Percentiles rank a stretch among this genome's conserved stretches.
phyloP scores from a whole-genome alignment of 2,329 filamentous ascomycete genomes.

The Aspergillus sp. region DNA sequence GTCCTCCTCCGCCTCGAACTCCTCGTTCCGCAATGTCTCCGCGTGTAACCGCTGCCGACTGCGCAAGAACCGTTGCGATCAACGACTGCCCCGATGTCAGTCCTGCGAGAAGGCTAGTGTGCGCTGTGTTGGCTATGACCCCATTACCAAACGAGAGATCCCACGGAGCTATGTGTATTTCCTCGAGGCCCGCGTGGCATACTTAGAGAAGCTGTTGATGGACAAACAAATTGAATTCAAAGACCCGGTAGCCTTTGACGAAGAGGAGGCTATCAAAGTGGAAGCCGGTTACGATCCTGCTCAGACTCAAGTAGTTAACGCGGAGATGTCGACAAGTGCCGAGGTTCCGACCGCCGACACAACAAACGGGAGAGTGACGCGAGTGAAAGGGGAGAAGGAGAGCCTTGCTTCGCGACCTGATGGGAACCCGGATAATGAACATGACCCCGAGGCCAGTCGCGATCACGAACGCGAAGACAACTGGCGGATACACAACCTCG shows the following conservation, averaged over 20 bases:
- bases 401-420: slow-evolving; percentile 13
- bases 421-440: slow-evolving; percentile 18
- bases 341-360: slow-evolving; percentile 14
- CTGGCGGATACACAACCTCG: slow-evolving; percentile 64
- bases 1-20: slow-evolving; percentile 27
- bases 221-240: slow-evolving; percentile 71
- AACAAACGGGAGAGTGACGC: slow-evolving; percentile 13
- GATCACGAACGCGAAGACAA: slow-evolving; percentile 56
- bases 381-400: slow-evolving; percentile 26
- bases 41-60: slow-evolving; percentile 91
- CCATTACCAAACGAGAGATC: slow-evolving; percentile 94
- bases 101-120: slow-evolving; percentile 92
- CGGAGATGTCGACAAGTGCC: slow-evolving; percentile 18
- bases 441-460: slow-evolving; percentile 29
- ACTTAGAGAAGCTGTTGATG: slow-evolving; percentile 74
- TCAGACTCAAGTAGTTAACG: slow-evolving; percentile 13
- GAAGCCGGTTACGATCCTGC: slow-evolving; percentile 29
- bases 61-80: slow-evolving; percentile 93
- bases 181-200: slow-evolving; percentile 79
- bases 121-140: slow-evolving; percentile 91
- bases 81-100: slow-evolving; percentile 84
- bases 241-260: slow-evolving; percentile 67
- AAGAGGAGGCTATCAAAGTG: slow-evolving; percentile 37
- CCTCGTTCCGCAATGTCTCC: slow-evolving; percentile 78
- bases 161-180: slow-evolving; percentile 93